Conservation (phyloP, 805 yeast species). For the Saccharomycopsis sp. region DNA sequence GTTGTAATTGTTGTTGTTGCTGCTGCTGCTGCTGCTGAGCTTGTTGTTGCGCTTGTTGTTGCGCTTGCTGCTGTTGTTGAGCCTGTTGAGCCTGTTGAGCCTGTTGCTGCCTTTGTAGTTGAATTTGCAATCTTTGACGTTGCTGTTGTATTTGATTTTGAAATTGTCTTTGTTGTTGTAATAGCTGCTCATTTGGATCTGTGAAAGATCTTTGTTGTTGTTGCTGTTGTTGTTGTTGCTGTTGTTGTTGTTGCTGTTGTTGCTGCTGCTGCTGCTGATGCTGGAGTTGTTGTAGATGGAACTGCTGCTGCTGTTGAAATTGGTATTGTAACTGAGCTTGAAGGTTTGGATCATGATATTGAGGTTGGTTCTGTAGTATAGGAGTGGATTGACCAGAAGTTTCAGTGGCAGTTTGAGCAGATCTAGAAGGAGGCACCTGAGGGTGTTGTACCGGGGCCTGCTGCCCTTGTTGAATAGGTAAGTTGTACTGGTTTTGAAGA, state of each 20-base stretch:
- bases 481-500: too few species aligned
- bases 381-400: too few species aligned
- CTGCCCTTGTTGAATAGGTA: too few species aligned
- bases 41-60: constrained; percentile 1
- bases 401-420: too few species aligned
- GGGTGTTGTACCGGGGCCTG: too few species aligned
- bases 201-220: constrained; percentile 2
- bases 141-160: constrained; percentile 20
- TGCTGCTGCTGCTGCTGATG: constrained; percentile 11
- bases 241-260: constrained; percentile 12
- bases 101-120: too few species aligned
- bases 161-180: constrained; percentile 4
- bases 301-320: constrained; percentile 19
- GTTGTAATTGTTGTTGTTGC: constrained; percentile 15
- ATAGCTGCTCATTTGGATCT: constrained; percentile 1
- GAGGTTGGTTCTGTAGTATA: too few species aligned
- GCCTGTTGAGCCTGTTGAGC: not conserved
- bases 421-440: too few species aligned
- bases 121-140: constrained; percentile 4
- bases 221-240: constrained; percentile 1
- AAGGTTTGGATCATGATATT: constrained; percentile 8
- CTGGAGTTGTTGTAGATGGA: constrained; percentile 16
- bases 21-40: constrained; percentile 16
- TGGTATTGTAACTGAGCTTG: constrained; percentile 22
- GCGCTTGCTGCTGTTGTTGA: constrained; percentile 1